Conservation (phyloP, 805 yeast genomes). For the Yarrowia sp. region DNA sequence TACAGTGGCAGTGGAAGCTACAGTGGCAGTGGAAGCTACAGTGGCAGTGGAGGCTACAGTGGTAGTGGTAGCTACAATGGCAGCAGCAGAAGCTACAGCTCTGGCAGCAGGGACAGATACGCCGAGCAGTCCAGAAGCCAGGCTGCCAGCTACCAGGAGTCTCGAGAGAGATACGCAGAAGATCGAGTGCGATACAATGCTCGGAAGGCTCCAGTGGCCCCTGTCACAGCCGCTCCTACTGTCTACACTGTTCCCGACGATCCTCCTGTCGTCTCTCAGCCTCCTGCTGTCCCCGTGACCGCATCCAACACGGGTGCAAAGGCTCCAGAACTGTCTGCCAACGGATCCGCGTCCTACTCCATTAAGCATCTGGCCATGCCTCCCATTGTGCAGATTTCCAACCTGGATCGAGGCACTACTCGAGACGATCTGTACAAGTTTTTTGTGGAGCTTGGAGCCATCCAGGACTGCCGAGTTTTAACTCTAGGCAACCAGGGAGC, state of each 20-base stretch:
- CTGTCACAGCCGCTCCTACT: not conserved
- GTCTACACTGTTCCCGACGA: not conserved
- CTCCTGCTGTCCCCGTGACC: not conserved
- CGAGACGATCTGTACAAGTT: conserved; percentile 35
- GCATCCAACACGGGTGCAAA: not conserved
- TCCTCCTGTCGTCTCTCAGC: not conserved
- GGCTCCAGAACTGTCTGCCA: not conserved
- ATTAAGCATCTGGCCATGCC: conserved; percentile 30
- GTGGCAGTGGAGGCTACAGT: not conserved
- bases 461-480: conserved; percentile 30
- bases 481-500: conserved; percentile 27
- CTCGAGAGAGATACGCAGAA: not conserved
- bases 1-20: too few relatives aligned
- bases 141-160: not conserved
- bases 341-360: not conserved
- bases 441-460: conserved; percentile 32
- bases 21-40: not conserved
- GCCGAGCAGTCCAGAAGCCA: not conserved
- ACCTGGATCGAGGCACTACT: conserved; percentile 38
- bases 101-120: not conserved
- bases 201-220: not conserved
- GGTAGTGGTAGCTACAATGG: not conserved
- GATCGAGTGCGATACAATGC: not conserved
- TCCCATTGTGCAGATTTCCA: conserved; percentile 34
- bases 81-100: not conserved